Conservation (phyloP, 169 alveolate genomes). For the Plasmodium knowlesi region DNA sequence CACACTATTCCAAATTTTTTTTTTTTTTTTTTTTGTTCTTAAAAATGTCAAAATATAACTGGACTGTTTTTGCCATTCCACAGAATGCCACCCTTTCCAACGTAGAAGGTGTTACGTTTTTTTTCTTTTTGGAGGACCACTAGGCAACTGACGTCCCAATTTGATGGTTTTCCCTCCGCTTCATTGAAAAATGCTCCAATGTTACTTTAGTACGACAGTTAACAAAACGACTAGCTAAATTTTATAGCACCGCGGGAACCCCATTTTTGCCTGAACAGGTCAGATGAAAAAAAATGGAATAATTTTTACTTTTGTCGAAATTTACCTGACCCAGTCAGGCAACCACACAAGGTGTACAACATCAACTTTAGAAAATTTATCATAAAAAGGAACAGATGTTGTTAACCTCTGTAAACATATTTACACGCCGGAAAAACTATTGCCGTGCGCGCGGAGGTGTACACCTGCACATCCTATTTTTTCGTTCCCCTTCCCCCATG, state of each 20-base stretch:
- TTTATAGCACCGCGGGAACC: not conserved
- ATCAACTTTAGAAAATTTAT: not conserved
- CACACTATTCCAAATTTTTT: not conserved
- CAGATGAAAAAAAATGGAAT: not conserved
- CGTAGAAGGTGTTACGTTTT: not conserved
- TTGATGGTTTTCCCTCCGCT: not conserved
- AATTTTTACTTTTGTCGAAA: not conserved
- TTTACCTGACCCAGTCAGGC: not conserved
- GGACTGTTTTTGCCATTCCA: not conserved
- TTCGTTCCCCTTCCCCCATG: not conserved
- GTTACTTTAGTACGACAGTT: not conserved
- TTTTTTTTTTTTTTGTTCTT: not conserved
- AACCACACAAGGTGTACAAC: not conserved
- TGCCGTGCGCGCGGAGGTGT: not conserved
- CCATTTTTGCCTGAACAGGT: constrained; percentile 27
- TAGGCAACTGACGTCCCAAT: not conserved
- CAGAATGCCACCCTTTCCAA: not conserved
- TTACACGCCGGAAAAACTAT: not conserved
- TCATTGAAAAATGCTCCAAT: not conserved
- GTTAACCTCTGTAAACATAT: not conserved
- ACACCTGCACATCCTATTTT: not conserved
- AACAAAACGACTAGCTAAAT: not conserved
- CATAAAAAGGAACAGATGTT: not conserved
- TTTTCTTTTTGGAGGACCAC: too few relatives aligned
- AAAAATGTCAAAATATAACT: not conserved